phyloP scores from a whole-genome alignment of 768 basidiomycete species.

The Peribolospora baueri region DNA sequence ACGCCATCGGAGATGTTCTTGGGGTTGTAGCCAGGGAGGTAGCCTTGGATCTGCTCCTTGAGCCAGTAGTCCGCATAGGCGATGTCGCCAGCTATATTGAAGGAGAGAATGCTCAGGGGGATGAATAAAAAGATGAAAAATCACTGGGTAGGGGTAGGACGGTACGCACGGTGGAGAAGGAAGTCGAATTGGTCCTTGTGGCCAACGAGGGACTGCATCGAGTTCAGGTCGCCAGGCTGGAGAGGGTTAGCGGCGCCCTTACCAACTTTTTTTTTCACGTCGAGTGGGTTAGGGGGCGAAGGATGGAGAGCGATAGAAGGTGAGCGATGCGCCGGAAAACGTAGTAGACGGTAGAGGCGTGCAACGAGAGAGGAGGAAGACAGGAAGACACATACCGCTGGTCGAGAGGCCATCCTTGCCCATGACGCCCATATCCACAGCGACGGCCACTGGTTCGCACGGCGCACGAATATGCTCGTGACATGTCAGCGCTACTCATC shows the following conservation, averaged over 20 bases:
- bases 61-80: not conserved
- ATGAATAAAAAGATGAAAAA: not conserved
- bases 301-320: too few relatives aligned
- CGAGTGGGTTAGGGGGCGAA: not conserved
- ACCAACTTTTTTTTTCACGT: not conserved
- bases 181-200: constrained; percentile 5
- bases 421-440: constrained; percentile 1
- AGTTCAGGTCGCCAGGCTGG: constrained; percentile 6
- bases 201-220: constrained; percentile 6
- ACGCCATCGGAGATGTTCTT: not conserved
- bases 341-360: too few relatives aligned
- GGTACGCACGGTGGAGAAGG: not conserved
- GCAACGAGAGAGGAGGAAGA: too few relatives aligned
- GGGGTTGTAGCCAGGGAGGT: not conserved
- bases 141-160: not conserved
- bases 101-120: not conserved
- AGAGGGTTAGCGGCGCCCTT: not conserved
- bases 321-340: too few relatives aligned
- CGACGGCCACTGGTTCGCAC: not conserved
- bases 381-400: not conserved
- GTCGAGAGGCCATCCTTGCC: constrained; percentile 8
- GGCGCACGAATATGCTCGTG: not conserved
- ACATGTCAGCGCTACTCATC: too few relatives aligned
- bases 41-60: constrained; percentile 3
- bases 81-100: not conserved